Conservation (phyloP, 2,329 filamentous ascomycete genomes). For the Epichloe sp. region DNA sequence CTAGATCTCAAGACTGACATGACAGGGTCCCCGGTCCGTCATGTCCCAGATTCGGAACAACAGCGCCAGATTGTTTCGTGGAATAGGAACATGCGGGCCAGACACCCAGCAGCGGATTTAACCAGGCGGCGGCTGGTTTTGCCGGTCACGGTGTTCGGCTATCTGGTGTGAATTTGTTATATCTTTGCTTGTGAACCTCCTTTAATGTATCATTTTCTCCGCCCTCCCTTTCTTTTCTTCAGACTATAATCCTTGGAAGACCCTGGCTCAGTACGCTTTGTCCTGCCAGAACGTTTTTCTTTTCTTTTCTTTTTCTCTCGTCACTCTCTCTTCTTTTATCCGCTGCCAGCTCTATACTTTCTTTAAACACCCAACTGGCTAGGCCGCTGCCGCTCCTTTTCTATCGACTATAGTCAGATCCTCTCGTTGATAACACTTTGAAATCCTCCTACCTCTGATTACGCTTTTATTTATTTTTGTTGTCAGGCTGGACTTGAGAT, state of each 20-base stretch:
- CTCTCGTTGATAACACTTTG: not conserved
- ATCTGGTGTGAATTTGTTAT: constrained; percentile 2
- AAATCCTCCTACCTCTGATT: not conserved
- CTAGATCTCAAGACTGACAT: constrained; percentile 14
- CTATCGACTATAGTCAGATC: not conserved
- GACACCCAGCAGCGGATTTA: not conserved
- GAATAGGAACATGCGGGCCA: constrained; percentile 5
- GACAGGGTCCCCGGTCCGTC: constrained; percentile 6
- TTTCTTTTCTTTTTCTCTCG: constrained; percentile 10
- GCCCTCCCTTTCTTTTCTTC: constrained; percentile 7
- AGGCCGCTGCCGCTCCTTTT: constrained; percentile 45
- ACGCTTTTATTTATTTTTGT: not conserved
- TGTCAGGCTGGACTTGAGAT: constrained; percentile 1
- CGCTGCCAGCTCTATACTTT: constrained; percentile 18
- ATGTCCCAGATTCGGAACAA: constrained; percentile 10
- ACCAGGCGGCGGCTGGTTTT: not conserved
- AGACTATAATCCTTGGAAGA: not conserved
- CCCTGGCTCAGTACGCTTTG: constrained; percentile 10
- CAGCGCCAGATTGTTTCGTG: constrained; percentile 10
- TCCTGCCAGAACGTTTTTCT: constrained; percentile 13
- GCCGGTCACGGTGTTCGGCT: not conserved
- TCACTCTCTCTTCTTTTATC: constrained; percentile 10
- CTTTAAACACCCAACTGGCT: constrained; percentile 38
- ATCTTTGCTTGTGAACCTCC: constrained; percentile 6
- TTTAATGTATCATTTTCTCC: not conserved